These are phyloP conservation scores for Aaosphaeria arxii DNA, from an alignment of 2,329 filamentous ascomycete genomes.

Conservation along the genomic window DNA sequence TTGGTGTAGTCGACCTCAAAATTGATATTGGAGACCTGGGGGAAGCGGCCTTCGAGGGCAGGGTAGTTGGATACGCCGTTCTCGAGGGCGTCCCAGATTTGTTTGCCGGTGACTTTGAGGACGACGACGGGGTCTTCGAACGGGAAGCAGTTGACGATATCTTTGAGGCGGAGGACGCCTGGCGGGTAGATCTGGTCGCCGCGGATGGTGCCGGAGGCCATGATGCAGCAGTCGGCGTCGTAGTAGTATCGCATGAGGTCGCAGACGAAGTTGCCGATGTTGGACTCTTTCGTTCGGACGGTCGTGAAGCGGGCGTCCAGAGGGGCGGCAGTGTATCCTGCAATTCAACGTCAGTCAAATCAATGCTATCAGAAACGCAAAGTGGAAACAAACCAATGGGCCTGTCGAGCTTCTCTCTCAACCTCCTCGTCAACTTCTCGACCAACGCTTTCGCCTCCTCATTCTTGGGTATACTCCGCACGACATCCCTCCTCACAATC, in stretches of 20 bases:
- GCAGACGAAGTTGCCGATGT: constrained; percentile 86
- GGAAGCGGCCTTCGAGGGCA: constrained; percentile 74
- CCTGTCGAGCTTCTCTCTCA: constrained; percentile 76
- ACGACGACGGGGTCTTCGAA: constrained; percentile 89
- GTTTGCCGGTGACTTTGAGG: constrained; percentile 66
- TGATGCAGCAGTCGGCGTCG: constrained; percentile 74
- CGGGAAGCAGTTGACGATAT: constrained; percentile 85
- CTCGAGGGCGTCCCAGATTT: constrained; percentile 76
- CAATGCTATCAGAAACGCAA: neutral
- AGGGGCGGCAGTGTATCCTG: constrained; percentile 74
- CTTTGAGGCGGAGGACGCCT: constrained; percentile 72
- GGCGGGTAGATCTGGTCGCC: constrained; percentile 87
- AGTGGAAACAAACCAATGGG: constrained; percentile 66
- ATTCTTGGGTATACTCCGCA: constrained; percentile 66
- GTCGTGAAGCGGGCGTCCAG: constrained; percentile 86
- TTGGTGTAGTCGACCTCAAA: constrained; percentile 69
- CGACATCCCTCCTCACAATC: constrained; percentile 71
- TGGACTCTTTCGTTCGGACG: constrained; percentile 73
- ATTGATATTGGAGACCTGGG: constrained; percentile 80
- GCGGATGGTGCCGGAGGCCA: constrained; percentile 81
- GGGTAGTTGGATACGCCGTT: constrained; percentile 80
- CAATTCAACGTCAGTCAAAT: neutral
- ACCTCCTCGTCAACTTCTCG: constrained; percentile 65
- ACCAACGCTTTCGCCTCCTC: constrained; percentile 60
- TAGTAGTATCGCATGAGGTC: constrained; percentile 88